Conservation (phyloP, 164 flowering plant genomes). For the Umbilicus rupestris region DNA sequence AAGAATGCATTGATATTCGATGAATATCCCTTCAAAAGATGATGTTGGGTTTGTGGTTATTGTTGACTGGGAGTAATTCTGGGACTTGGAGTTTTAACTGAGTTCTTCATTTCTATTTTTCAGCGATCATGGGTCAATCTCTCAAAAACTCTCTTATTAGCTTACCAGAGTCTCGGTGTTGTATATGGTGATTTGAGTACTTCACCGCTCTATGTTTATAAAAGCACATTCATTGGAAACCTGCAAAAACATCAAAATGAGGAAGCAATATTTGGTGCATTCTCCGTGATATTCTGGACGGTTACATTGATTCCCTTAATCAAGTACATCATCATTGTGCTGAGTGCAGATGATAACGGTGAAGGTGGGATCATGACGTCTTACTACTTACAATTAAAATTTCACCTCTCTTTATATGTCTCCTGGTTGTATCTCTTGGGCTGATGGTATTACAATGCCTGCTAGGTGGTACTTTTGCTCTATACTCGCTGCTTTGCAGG, state of each 20-base stretch:
- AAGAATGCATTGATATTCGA: no score
- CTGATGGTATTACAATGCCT: slow-evolving; percentile 10
- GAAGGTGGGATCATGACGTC: slow-evolving; percentile 42
- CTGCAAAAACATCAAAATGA: slow-evolving; percentile 30
- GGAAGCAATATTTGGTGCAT: slow-evolving; percentile 55
- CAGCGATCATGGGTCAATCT: slow-evolving; percentile 38
- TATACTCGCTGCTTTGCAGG: slow-evolving; percentile 82
- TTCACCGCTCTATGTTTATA: slow-evolving; percentile 55
- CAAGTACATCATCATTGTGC: slow-evolving; percentile 51
- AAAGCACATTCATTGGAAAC: slow-evolving; percentile 42
- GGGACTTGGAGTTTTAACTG: not conserved
- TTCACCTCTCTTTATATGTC: not conserved
- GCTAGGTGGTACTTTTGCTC: slow-evolving; percentile 89
- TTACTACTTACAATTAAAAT: not conserved
- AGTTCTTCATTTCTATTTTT: slow-evolving; percentile 8
- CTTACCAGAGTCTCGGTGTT: slow-evolving; percentile 64
- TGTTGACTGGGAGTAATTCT: no score
- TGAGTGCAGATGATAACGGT: slow-evolving; percentile 75
- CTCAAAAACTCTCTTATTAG: slow-evolving; percentile 35
- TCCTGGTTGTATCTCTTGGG: not conserved
- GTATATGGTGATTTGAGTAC: slow-evolving; percentile 62
- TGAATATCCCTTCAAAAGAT: no score
- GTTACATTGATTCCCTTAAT: slow-evolving; percentile 61
- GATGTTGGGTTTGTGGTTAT: no score
- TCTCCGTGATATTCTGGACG: slow-evolving; percentile 67